Conservation (phyloP, 2,329 filamentous ascomycete species). For the Botryosphaeria dothidea region DNA sequence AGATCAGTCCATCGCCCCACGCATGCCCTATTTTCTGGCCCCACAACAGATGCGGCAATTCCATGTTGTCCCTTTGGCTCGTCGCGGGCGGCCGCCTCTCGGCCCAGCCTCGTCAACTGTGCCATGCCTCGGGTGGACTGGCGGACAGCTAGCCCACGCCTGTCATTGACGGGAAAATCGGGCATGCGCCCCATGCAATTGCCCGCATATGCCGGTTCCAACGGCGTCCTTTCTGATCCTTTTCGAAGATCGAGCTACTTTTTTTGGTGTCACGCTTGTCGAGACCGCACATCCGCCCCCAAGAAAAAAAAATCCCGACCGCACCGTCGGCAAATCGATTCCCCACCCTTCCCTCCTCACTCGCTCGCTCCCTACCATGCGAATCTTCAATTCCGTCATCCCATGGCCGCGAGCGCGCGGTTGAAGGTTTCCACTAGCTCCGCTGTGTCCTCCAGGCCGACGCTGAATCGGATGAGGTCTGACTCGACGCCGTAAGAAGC, state of each 20-base stretch:
- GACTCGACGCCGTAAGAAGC: conserved; percentile 77
- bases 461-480: conserved; percentile 80
- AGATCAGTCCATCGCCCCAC: conserved; percentile 12
- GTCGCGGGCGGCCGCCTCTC: not conserved
- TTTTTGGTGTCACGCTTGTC: not conserved
- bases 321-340: conserved; percentile 13
- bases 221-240: conserved; percentile 15
- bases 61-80: not conserved
- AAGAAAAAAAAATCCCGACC: conserved; percentile 3
- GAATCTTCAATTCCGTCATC: not conserved
- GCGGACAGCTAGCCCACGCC: not conserved
- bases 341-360: not conserved
- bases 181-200: not conserved
- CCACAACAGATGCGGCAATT: conserved; percentile 6
- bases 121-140: not conserved
- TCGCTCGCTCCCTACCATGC: not conserved
- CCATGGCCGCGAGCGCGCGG: conserved; percentile 65
- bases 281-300: not conserved
- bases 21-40: not conserved
- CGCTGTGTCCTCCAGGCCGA: conserved; percentile 79
- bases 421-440: conserved; percentile 66
- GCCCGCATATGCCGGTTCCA: conserved; percentile 8
- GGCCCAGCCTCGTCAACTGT: conserved; percentile 1
- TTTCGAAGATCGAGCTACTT: conserved; percentile 15
- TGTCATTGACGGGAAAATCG: conserved; percentile 8